A percentile compares a stretch with the other conserved stretches of the same genome.
phyloP scores from a whole-genome alignment of 345 rosid genomes.

The Arabidopsis arenosa region DNA sequence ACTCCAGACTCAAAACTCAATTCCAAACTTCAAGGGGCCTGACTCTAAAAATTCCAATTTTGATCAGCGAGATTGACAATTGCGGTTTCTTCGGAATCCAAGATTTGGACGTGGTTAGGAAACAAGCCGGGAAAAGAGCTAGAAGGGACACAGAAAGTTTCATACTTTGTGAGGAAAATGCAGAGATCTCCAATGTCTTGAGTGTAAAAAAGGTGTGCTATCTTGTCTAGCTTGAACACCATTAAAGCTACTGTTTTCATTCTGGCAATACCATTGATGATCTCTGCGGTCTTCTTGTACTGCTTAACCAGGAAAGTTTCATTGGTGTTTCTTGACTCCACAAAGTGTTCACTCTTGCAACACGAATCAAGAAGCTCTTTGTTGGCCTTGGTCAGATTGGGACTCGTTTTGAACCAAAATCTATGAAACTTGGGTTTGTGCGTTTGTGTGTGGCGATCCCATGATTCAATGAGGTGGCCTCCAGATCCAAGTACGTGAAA shows the following conservation, averaged over 20 bases:
- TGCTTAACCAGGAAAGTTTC: background rate
- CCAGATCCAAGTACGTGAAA: background rate
- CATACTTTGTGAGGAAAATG: background rate
- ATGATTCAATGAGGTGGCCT: too few species aligned
- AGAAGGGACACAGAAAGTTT: background rate
- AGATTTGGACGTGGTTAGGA: background rate
- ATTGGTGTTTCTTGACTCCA: background rate
- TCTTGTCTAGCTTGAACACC: background rate
- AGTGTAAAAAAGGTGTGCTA: background rate
- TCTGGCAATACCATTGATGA: background rate
- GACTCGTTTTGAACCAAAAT: background rate
- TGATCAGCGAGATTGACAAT: background rate
- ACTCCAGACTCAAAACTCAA: background rate
- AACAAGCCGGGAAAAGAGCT: background rate
- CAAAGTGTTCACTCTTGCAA: background rate
- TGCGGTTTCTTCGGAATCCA: background rate
- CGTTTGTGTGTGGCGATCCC: background rate
- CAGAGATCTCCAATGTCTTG: conserved; percentile 2
- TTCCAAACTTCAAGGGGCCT: background rate
- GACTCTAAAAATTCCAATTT: background rate
- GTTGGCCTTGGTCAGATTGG: background rate
- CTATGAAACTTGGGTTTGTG: background rate
- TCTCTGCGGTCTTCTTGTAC: background rate
- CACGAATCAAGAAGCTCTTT: background rate
- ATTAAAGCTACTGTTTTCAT: background rate